phyloP scores from a whole-genome alignment of 306 rosid species.

The Corylus heterophylla region DNA sequence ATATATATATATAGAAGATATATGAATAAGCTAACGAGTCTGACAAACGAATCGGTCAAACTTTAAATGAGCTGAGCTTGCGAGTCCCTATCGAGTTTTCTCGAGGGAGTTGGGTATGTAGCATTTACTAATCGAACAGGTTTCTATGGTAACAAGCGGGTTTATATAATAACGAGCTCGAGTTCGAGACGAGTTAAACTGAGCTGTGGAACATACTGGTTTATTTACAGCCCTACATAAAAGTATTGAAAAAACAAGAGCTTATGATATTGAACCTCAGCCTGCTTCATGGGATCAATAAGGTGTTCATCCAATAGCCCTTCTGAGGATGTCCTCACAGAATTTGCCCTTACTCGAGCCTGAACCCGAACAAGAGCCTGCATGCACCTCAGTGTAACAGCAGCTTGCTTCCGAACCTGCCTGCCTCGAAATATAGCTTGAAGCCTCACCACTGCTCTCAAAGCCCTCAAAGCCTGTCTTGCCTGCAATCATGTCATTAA shows the following conservation, averaged over 20 bases:
- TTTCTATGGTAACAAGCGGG: too few relatives aligned
- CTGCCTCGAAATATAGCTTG: conserved; percentile 91
- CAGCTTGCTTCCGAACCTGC: conserved; percentile 86
- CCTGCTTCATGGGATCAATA: conserved; percentile 58
- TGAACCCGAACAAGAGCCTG: conserved; percentile 93
- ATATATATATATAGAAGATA: too few relatives aligned
- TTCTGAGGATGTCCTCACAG: conserved; percentile 40
- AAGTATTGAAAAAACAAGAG: background rate
- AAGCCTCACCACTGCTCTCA: conserved; percentile 84
- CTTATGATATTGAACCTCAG: conserved; percentile 56
- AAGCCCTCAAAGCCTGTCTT: conserved; percentile 76
- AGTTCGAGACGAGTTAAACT: too few relatives aligned
- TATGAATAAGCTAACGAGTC: too few relatives aligned
- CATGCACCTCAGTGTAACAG: conserved; percentile 86
- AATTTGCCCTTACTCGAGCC: conserved; percentile 57
- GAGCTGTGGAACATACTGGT: too few relatives aligned
- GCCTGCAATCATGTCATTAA: conserved; percentile 52
- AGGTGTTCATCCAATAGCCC: conserved; percentile 37
- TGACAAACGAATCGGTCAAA: too few relatives aligned
- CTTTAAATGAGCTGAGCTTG: too few relatives aligned
- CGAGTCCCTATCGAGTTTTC: too few relatives aligned
- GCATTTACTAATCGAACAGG: too few relatives aligned
- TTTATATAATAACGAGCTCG: too few relatives aligned
- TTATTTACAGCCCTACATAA: too few relatives aligned
- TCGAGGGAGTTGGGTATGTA: too few relatives aligned